These are phyloP conservation scores for Alternaria viburni DNA, from an alignment of 2,329 filamentous ascomycete species.

Conservation along the genomic window DNA sequence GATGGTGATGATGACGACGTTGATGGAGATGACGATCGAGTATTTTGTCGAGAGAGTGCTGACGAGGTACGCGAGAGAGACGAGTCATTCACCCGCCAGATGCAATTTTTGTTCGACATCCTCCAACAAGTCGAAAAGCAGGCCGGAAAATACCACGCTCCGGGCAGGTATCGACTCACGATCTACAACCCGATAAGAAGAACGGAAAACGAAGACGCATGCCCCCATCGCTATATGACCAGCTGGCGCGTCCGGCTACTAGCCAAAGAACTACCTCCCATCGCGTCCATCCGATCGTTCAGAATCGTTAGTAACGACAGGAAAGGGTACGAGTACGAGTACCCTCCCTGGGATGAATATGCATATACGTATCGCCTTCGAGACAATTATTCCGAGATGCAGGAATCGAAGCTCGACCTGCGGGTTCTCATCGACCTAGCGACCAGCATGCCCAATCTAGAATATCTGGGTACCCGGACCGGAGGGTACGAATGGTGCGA, in stretches of 20 bases:
- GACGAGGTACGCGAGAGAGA: neutral
- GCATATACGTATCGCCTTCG: neutral
- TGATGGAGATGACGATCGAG: neutral
- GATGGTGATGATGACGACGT: neutral
- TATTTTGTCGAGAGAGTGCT: neutral
- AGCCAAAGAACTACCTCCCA: neutral
- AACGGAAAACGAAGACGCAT: neutral
- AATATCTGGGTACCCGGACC: neutral
- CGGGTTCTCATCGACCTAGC: neutral
- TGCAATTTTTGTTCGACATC: neutral
- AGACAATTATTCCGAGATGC: neutral
- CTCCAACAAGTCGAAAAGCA: neutral
- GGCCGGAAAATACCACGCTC: neutral
- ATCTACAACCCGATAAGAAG: neutral
- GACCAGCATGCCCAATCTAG: neutral
- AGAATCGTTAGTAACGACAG: neutral
- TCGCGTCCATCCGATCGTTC: neutral
- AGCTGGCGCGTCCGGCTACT: constrained; percentile 1
- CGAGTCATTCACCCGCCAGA: neutral
- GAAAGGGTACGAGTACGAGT: neutral
- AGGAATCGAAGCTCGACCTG: neutral
- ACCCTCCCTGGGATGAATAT: neutral
- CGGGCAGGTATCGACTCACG: neutral
- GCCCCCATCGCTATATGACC: neutral
- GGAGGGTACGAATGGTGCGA: neutral